phyloP scores from a whole-genome alignment of 164 flowering plant genomes.

The Macadamia tetraphylla region DNA sequence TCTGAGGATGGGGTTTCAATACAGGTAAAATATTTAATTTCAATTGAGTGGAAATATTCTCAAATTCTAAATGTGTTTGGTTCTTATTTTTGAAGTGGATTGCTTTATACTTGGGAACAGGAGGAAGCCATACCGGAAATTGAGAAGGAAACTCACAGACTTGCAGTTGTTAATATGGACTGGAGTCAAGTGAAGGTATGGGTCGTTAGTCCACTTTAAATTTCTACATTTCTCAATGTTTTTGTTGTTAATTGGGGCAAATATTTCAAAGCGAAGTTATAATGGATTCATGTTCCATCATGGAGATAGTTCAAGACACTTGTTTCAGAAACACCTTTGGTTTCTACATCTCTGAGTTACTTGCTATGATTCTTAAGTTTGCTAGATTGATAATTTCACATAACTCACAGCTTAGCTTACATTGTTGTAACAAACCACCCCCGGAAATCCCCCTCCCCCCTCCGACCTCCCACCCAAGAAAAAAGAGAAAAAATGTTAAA shows the following conservation, averaged over 20 bases:
- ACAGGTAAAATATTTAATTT: conserved; percentile 14
- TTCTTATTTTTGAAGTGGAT: background rate
- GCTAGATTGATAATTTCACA: too few relatives aligned
- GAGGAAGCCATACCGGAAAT: conserved; percentile 56
- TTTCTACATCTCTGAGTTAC: background rate
- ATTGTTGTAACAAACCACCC: too few relatives aligned
- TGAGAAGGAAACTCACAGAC: conserved; percentile 66
- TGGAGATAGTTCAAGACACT: too few relatives aligned
- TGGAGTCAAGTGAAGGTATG: conserved; percentile 80
- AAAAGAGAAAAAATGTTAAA: too few relatives aligned
- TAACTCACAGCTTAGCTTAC: too few relatives aligned
- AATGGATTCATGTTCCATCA: too few relatives aligned
- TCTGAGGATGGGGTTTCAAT: conserved; percentile 24
- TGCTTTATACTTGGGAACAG: conserved; percentile 22
- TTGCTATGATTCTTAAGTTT: background rate
- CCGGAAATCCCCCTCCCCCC: too few relatives aligned
- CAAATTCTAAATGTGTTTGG: background rate
- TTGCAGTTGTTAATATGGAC: conserved; percentile 87
- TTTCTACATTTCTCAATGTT: background rate
- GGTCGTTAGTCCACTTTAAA: background rate
- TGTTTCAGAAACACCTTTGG: background rate
- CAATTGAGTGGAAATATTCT: background rate
- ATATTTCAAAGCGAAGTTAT: too few relatives aligned
- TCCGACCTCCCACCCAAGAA: too few relatives aligned
- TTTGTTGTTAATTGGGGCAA: too few relatives aligned